A percentile compares a stretch with the other conserved stretches of the same genome.
These are phyloP conservation scores for Mycena floridula DNA, from an alignment of 768 basidiomycete genomes.

Conservation along the genomic window DNA sequence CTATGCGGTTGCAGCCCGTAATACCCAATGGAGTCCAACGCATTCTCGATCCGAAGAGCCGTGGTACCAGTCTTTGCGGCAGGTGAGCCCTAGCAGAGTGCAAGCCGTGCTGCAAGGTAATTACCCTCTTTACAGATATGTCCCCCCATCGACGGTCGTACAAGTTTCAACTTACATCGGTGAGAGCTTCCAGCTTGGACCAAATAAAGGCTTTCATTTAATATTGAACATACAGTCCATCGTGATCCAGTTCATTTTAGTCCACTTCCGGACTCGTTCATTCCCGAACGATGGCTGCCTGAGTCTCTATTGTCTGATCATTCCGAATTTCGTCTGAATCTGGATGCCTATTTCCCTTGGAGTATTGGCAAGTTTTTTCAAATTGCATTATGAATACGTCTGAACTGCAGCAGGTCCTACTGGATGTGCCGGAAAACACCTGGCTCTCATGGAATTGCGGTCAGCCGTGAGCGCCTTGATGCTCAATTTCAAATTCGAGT, in stretches of 20 bases:
- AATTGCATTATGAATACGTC: too few species aligned
- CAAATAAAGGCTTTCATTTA: constrained; percentile 16
- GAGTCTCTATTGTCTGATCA: too few species aligned
- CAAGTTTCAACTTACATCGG: too few species aligned
- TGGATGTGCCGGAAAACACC: constrained; percentile 34
- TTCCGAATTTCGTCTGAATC: too few species aligned
- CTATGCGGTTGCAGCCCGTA: constrained; percentile 33
- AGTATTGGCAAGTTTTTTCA: too few species aligned
- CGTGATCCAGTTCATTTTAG: constrained; percentile 34
- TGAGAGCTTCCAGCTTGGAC: background rate
- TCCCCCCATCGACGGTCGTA: too few species aligned
- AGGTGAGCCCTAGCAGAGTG: too few species aligned
- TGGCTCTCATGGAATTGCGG: constrained; percentile 32
- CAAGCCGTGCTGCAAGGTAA: too few species aligned
- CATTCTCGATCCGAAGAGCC: constrained; percentile 18
- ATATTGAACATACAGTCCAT: constrained; percentile 33
- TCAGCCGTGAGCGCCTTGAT: constrained; percentile 25
- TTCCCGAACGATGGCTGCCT: constrained; percentile 42
- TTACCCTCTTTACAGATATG: too few species aligned
- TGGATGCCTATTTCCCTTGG: constrained; percentile 32
- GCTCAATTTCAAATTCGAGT: constrained; percentile 26
- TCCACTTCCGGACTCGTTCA: constrained; percentile 32
- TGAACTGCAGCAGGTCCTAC: too few species aligned
- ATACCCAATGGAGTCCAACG: constrained; percentile 27
- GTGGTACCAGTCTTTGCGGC: constrained; percentile 22